Conservation (phyloP, 495 filamentous ascomycete species). For the Penicillium antarcticum region DNA sequence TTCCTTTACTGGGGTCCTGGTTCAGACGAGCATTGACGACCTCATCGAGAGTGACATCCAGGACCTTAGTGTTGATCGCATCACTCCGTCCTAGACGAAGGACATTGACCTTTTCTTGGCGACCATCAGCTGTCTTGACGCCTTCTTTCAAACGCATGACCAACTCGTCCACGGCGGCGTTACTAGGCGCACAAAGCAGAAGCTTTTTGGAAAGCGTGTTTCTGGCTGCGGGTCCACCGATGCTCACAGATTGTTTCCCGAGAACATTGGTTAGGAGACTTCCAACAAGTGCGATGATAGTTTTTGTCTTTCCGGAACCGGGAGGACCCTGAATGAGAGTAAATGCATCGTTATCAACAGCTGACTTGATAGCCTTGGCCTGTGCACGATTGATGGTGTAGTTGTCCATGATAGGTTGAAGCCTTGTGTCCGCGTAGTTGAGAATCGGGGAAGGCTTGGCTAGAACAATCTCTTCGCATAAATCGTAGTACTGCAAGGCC, state of each 20-base stretch:
- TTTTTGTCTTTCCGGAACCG: slow-evolving; percentile 97
- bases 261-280: slow-evolving; percentile 70
- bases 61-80: slow-evolving; percentile 84
- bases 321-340: slow-evolving; percentile 95
- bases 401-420: slow-evolving; percentile 63
- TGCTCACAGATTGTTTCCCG: slow-evolving; percentile 29
- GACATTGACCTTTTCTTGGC: slow-evolving; percentile 69
- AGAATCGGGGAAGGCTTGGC: slow-evolving; percentile 87
- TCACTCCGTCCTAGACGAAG: slow-evolving; percentile 90
- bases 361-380: slow-evolving; percentile 87
- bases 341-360: slow-evolving; percentile 91
- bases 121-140: slow-evolving; percentile 72
- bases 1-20: slow-evolving; percentile 30
- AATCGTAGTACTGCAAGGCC: slow-evolving; percentile 89
- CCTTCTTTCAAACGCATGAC: slow-evolving; percentile 90
- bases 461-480: slow-evolving; percentile 84
- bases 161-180: slow-evolving; percentile 94
- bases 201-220: slow-evolving; percentile 70
- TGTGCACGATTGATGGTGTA: slow-evolving; percentile 87
- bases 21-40: slow-evolving; percentile 73
- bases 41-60: slow-evolving; percentile 91
- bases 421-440: slow-evolving; percentile 66
- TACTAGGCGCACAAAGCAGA: slow-evolving; percentile 92
- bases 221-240: slow-evolving; percentile 15
- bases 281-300: slow-evolving; percentile 93